A percentile compares a stretch with the other conserved stretches of the same genome.
Conservation (phyloP, 1,284 basidiomycete genomes). For the Ganoderma meredithae region DNA sequence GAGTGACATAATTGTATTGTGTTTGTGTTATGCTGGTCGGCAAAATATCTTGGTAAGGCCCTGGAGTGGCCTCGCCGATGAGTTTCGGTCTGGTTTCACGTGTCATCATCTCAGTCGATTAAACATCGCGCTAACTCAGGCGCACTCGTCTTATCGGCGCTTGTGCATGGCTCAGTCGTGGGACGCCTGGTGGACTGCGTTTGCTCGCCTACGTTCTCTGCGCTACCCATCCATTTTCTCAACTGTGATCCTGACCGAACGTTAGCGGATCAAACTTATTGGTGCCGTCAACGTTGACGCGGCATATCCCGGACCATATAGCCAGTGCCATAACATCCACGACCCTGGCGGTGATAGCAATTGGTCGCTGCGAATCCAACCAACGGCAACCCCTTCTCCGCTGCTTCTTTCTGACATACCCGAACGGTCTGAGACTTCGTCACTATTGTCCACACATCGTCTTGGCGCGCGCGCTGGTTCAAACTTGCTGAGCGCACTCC, state of each 20-base stretch:
- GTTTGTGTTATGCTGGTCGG: neutral
- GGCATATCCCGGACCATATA: neutral
- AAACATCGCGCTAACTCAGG: neutral
- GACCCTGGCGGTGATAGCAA: neutral
- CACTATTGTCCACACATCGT: neutral
- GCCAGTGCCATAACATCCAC: neutral
- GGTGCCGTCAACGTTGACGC: neutral
- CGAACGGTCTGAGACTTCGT: neutral
- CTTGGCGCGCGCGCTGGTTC: conserved; percentile 2
- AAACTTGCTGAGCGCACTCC: neutral
- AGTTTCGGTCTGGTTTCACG: neutral
- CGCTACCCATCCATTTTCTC: neutral
- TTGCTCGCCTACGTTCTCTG: neutral
- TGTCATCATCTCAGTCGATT: neutral
- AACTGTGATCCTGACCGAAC: neutral
- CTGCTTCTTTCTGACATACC: neutral
- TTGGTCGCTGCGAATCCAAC: neutral
- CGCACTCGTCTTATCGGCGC: neutral
- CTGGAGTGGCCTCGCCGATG: neutral
- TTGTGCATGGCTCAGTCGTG: neutral
- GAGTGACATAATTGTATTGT: neutral
- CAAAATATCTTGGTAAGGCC: neutral
- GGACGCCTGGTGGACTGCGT: neutral
- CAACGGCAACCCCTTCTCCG: neutral
- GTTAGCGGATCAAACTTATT: neutral